Evolutionary conservation across 1,284 basidiomycete species (phyloP), one percentile per base, ranked within the genome.

Genomic region (Phlebopus sp.): DNA sequence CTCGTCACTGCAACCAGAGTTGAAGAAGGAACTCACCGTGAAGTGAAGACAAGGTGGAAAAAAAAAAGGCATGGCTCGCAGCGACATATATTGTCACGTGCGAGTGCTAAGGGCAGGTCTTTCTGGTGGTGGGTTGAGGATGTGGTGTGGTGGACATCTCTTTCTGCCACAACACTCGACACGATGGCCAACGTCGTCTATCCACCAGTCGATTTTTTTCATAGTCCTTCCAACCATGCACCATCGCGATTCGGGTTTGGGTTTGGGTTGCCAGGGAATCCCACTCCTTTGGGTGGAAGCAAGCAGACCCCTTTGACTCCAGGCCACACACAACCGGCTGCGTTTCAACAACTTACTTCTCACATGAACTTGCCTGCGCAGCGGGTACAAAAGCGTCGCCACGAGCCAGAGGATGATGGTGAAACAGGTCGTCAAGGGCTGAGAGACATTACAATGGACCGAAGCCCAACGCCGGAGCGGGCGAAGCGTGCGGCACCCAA

Each of bases 391-490:
- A 90, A 90, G 62, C 71, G 87, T 47, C 72, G 83, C 44, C 72
- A 76, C 52, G 87, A 89, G 44, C 62, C 68, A 2, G 82, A 86
- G 29, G 84, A 84, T 11, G 75, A 76, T 17, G 70, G 71, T 17
- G 74, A 68, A 19, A 52, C 68, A 71, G 56, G 49, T 45, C 63
- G 63, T 7, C 64, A 59, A 42, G 58, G 51, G 17, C 66, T 64
- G 35, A 67, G 75, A 44, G 86, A 89, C 56, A 77, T 84, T 51
- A 75, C 80, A 15, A 90, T 90, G 87, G 86, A 90, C 63, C 76
- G 86, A 54, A 89, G 86, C 56, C 86, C 87, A 9, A 87, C 86
- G 7, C 87, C 86, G 17, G 86, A 90, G 65, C 76, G 84, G 39
- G 78, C 77, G 18, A 86, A 81, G 64, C 78, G 81, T 55, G 73